phyloP scores from a whole-genome alignment of 179 eudicot species.

The Gypsophila paniculata region DNA sequence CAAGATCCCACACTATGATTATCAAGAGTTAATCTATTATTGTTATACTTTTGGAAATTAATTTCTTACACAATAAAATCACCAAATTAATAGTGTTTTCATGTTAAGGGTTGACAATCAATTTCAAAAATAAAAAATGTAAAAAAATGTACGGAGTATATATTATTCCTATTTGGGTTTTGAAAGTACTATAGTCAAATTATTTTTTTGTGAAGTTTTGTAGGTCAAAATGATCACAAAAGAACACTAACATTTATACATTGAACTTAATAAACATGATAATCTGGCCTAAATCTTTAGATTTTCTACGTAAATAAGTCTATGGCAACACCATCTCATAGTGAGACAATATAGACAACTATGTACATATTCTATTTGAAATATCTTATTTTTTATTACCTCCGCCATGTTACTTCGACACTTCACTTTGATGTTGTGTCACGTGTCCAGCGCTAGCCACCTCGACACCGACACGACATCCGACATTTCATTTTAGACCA shows the following conservation, averaged over 20 bases:
- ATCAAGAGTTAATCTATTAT: too few species aligned
- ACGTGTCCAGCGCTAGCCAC: too few species aligned
- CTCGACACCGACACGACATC: too few species aligned
- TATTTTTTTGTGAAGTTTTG: neutral
- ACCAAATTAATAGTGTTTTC: neutral
- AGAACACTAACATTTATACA: neutral
- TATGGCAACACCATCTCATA: neutral
- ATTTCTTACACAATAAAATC: slow-evolving; percentile 1
- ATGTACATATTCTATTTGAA: too few species aligned
- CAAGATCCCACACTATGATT: neutral
- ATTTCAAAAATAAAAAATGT: neutral
- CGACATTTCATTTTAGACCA: too few species aligned
- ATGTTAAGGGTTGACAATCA: too few species aligned
- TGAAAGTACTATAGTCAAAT: neutral
- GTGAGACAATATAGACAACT: too few species aligned
- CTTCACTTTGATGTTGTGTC: too few species aligned
- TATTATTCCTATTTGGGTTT: neutral
- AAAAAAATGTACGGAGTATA: too few species aligned
- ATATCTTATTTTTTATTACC: too few species aligned
- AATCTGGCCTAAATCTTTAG: neutral
- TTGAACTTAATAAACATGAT: neutral
- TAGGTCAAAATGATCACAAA: neutral
- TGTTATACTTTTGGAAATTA: neutral
- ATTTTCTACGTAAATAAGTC: too few species aligned
- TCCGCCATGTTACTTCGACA: too few species aligned